Evolutionary conservation across 768 basidiomycete genomes (phyloP).

Genomic region (Trametes cubensis): DNA sequence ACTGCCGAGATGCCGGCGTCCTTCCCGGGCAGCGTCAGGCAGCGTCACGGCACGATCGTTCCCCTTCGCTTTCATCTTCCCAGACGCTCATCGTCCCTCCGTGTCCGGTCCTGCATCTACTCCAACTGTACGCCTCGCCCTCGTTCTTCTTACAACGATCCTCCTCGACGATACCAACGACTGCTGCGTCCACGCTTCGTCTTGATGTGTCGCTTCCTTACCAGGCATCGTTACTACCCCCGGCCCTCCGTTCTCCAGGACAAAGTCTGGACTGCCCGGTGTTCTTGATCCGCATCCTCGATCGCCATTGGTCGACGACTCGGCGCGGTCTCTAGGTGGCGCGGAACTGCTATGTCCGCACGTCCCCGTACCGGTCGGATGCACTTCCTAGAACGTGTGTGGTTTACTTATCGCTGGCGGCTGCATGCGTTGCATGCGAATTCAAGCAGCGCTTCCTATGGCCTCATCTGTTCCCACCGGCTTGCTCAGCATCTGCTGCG

Average conservation of each 20-base stretch:
- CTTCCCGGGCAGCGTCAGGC: neutral
- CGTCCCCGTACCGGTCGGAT: neutral
- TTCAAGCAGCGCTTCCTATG: neutral
- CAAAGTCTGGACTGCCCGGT: neutral
- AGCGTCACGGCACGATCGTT: neutral
- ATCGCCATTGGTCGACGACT: neutral
- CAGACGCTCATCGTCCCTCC: no score
- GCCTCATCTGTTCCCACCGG: neutral
- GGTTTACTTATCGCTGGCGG: no score
- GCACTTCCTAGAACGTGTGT: neutral
- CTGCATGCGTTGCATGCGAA: neutral
- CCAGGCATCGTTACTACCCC: no score
- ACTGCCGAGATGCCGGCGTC: slow-evolving; percentile 17
- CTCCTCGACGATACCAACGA: no score
- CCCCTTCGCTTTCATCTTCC: no score
- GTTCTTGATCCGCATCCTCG: neutral
- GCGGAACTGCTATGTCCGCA: neutral
- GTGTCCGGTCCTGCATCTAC: neutral
- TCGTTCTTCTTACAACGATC: neutral
- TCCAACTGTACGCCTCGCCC: neutral
- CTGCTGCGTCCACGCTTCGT: no score
- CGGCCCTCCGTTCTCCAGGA: no score
- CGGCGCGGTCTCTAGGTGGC: neutral
- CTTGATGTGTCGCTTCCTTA: no score
- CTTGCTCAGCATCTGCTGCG: neutral